Percentiles rank a stretch among this genome's conserved stretches.
Conservation (phyloP, 225 moss, liverwort and hornwort genomes). For the Takakia lepidozioides region DNA sequence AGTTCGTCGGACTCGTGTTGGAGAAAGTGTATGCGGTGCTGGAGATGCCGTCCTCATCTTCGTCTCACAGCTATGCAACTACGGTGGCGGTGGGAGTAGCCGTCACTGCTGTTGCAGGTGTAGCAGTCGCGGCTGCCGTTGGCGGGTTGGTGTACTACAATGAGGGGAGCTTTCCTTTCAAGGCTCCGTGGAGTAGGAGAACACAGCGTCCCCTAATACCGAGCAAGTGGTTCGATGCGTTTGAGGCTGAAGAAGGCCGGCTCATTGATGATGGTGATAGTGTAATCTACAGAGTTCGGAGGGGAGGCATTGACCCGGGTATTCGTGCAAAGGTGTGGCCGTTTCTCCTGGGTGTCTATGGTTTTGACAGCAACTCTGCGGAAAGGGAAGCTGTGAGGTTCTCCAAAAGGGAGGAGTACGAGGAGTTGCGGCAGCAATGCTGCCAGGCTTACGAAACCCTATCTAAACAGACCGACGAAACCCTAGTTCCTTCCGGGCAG, state of each 20-base stretch:
- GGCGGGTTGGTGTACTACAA: constrained; percentile 73
- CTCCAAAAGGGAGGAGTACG: constrained; percentile 40
- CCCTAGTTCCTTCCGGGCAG: not conserved
- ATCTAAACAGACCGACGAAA: constrained; percentile 10
- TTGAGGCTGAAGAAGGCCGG: constrained; percentile 57
- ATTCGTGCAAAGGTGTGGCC: constrained; percentile 91
- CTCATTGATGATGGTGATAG: constrained; percentile 39
- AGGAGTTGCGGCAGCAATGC: constrained; percentile 32
- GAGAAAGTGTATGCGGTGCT: constrained; percentile 43
- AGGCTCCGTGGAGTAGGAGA: constrained; percentile 52
- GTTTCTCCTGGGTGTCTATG: constrained; percentile 87
- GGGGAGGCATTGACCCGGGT: constrained; percentile 64
- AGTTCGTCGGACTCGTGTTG: constrained; percentile 25
- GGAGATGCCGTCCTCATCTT: constrained; percentile 52
- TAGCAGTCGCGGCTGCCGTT: constrained; percentile 75
- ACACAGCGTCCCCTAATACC: constrained; percentile 50
- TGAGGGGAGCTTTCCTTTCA: constrained; percentile 49
- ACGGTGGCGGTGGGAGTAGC: constrained; percentile 68
- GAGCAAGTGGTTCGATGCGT: constrained; percentile 51
- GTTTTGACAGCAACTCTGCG: constrained; percentile 52
- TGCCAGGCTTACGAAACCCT: constrained; percentile 31
- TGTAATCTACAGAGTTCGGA: constrained; percentile 58
- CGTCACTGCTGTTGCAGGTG: constrained; percentile 58
- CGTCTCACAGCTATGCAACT: constrained; percentile 51
- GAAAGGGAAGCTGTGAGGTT: constrained; percentile 57